phyloP scores from a whole-genome alignment of 2,329 filamentous ascomycete genomes.

The Colletotrichum nymphaeae region DNA sequence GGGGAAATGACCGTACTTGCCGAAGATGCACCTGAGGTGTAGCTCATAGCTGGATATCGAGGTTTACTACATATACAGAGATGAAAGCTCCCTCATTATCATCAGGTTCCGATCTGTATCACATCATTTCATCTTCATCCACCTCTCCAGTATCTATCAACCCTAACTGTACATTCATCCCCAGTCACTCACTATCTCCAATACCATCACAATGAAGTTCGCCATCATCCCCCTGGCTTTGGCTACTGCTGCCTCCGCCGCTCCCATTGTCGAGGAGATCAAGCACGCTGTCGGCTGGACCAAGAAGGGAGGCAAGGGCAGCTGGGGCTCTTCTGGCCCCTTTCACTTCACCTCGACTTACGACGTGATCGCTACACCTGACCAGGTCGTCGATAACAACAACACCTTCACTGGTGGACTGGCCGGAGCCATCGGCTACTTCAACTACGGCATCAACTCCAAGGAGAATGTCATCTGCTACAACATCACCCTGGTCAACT shows the following conservation, averaged over 20 bases:
- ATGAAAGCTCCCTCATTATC: neutral
- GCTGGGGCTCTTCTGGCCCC: constrained; percentile 32
- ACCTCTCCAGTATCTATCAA: neutral
- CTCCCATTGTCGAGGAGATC: constrained; percentile 10
- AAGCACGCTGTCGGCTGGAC: constrained; percentile 23
- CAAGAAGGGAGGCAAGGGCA: constrained; percentile 37
- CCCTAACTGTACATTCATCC: neutral
- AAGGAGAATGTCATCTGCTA: constrained; percentile 55
- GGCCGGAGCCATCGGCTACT: constrained; percentile 57
- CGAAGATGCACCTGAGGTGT: neutral
- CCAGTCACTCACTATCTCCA: neutral
- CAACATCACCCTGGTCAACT: constrained; percentile 62
- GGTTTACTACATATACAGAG: neutral
- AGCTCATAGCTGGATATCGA: neutral
- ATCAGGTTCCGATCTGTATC: neutral
- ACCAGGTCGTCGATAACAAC: constrained; percentile 59
- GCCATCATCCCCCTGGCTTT: constrained; percentile 4
- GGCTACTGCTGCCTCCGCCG: constrained; percentile 17
- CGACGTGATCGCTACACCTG: constrained; percentile 58
- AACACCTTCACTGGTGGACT: constrained; percentile 52
- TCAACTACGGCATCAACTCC: constrained; percentile 65
- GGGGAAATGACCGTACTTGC: neutral
- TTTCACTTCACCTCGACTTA: constrained; percentile 61
- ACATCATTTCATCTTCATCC: neutral
- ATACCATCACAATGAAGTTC: constrained; percentile 17